Percentiles rank a stretch among this genome's conserved stretches.
phyloP scores from a whole-genome alignment of 1,284 basidiomycete species.

The Trametes pubescens region DNA sequence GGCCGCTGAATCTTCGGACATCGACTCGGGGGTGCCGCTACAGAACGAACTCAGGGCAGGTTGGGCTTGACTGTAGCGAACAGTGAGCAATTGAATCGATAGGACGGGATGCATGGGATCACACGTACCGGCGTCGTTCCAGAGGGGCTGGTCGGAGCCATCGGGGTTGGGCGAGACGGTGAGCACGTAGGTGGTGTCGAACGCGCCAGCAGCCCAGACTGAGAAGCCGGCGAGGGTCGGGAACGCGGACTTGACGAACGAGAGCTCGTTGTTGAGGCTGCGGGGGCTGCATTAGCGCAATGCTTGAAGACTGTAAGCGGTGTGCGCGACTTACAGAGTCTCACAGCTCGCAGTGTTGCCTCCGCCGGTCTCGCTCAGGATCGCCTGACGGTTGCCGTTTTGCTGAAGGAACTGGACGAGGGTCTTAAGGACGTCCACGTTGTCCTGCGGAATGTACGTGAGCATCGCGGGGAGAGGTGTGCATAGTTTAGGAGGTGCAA shows the following conservation, averaged over 20 bases:
- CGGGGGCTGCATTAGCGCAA: not conserved
- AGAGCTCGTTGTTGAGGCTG: slow-evolving; percentile 53
- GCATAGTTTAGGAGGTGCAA: not conserved
- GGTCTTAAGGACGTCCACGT: slow-evolving; percentile 53
- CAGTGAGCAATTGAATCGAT: not conserved
- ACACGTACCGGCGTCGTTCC: slow-evolving; percentile 41
- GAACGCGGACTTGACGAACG: slow-evolving; percentile 56
- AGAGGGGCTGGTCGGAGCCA: slow-evolving; percentile 49
- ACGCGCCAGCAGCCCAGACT: slow-evolving; percentile 54
- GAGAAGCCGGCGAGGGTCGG: slow-evolving; percentile 57
- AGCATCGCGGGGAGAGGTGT: not conserved
- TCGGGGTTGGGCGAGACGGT: slow-evolving; percentile 47
- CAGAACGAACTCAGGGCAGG: slow-evolving; percentile 14
- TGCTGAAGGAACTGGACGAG: slow-evolving; percentile 56
- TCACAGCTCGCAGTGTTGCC: slow-evolving; percentile 61
- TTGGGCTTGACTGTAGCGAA: slow-evolving; percentile 23
- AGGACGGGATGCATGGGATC: not conserved
- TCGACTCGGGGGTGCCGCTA: not conserved
- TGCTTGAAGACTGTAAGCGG: too few species aligned
- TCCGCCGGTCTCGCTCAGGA: slow-evolving; percentile 67
- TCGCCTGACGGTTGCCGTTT: slow-evolving; percentile 61
- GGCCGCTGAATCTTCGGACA: not conserved
- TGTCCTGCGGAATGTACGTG: slow-evolving; percentile 43
- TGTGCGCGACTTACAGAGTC: slow-evolving; percentile 46
- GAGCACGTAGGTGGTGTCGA: slow-evolving; percentile 49